phyloP scores from a whole-genome alignment of 345 rosid genomes.

The Boechera divaricarpa region DNA sequence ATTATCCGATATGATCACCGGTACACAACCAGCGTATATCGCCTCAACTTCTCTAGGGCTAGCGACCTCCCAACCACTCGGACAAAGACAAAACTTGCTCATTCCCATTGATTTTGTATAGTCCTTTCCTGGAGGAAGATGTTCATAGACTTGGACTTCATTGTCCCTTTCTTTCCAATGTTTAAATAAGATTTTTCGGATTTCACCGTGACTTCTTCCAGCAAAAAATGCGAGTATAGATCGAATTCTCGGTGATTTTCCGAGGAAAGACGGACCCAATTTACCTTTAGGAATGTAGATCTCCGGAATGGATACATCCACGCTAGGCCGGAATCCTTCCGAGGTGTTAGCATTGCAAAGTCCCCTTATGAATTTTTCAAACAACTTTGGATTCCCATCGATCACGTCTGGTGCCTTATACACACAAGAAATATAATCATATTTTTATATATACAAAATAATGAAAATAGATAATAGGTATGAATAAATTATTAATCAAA shows the following conservation, averaged over 20 bases:
- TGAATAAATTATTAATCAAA: neutral
- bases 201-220: slow-evolving; percentile 53
- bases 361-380: slow-evolving; percentile 54
- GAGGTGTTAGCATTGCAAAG: slow-evolving; percentile 67
- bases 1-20: slow-evolving; percentile 61
- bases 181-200: slow-evolving; percentile 49
- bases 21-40: slow-evolving; percentile 68
- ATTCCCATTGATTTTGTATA: slow-evolving; percentile 50
- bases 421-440: neutral
- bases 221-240: slow-evolving; percentile 56
- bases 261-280: slow-evolving; percentile 41
- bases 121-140: slow-evolving; percentile 48
- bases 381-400: slow-evolving; percentile 44
- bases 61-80: slow-evolving; percentile 59
- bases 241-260: slow-evolving; percentile 40
- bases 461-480: neutral
- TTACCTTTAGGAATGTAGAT: slow-evolving; percentile 55
- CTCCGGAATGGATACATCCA: slow-evolving; percentile 64
- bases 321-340: slow-evolving; percentile 52
- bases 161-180: slow-evolving; percentile 55
- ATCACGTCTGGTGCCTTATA: slow-evolving; percentile 64
- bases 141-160: slow-evolving; percentile 58
- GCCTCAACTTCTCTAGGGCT: slow-evolving; percentile 66
- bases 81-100: slow-evolving; percentile 65
- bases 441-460: neutral